These are phyloP conservation scores for Colletotrichum sojae DNA, from an alignment of 2,329 filamentous ascomycete species.

Conservation along the genomic window DNA sequence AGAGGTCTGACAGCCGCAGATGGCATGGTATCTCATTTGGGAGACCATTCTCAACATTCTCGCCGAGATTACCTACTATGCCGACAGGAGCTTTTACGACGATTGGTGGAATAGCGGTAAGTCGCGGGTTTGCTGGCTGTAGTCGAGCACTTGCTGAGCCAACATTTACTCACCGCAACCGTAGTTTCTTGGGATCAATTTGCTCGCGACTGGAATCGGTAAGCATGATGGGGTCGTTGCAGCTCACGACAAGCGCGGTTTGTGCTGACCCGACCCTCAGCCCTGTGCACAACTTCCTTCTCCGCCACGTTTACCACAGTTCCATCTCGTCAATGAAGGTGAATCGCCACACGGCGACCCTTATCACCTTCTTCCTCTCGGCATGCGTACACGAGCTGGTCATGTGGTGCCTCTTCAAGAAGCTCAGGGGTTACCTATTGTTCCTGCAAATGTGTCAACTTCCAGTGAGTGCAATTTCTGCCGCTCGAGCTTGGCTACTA, in stretches of 20 bases:
- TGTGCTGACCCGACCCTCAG: constrained; percentile 41
- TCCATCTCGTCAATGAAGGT: constrained; percentile 81
- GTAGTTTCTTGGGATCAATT: constrained; percentile 80
- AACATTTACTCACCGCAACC: background rate
- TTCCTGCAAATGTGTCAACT: constrained; percentile 82
- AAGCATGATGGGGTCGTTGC: background rate
- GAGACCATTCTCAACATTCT: constrained; percentile 81
- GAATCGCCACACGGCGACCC: constrained; percentile 78
- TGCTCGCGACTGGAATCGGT: constrained; percentile 82
- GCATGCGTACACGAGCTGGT: constrained; percentile 81
- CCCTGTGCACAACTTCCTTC: constrained; percentile 82
- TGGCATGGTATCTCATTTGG: constrained; percentile 88
- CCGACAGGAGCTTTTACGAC: constrained; percentile 80
- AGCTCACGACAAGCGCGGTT: background rate
- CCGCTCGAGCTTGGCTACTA: background rate
- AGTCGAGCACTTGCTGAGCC: too few species aligned
- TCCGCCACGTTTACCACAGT: constrained; percentile 84
- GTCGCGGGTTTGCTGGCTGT: constrained; percentile 28
- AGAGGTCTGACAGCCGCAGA: constrained; percentile 47
- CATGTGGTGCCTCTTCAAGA: constrained; percentile 87
- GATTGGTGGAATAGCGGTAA: constrained; percentile 74
- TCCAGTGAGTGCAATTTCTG: constrained; percentile 61
- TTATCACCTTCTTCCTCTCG: constrained; percentile 81
- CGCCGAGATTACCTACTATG: constrained; percentile 82
- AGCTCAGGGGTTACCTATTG: constrained; percentile 81